Percentiles rank a stretch among this genome's conserved stretches.
Evolutionary conservation across 1,139 yeast species (phyloP).

Genomic region (Yamadazyma jaroonii): DNA sequence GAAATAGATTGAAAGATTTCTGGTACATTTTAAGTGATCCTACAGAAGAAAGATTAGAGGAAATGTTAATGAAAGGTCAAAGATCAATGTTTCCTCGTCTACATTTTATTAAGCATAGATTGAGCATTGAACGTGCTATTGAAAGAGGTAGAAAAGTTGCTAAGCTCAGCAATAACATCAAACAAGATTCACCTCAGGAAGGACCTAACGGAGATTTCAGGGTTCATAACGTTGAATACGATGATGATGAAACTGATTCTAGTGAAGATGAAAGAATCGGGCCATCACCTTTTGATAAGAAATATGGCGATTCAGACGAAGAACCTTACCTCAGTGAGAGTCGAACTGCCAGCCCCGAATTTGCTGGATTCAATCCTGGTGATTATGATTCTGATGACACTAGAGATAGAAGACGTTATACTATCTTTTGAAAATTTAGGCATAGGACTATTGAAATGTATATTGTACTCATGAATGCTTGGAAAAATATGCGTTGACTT

Average conservation of each 20-base stretch:
- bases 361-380: conserved; percentile 2
- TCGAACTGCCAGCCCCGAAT: conserved; percentile 16
- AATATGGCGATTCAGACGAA: conserved; percentile 3
- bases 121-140: conserved; percentile 63
- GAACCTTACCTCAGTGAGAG: conserved; percentile 9
- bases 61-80: conserved; percentile 63
- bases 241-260: conserved; percentile 14
- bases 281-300: conserved; percentile 12
- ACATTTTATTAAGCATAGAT: conserved; percentile 60
- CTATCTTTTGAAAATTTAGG: background rate
- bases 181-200: background rate
- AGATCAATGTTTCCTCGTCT: conserved; percentile 65
- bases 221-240: conserved; percentile 6
- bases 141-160: conserved; percentile 43
- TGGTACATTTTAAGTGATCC: conserved; percentile 71
- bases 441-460: too few species aligned
- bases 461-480: conserved; percentile 4
- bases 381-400: background rate
- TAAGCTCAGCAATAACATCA: conserved; percentile 14
- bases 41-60: conserved; percentile 50
- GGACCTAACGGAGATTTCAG: background rate
- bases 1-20: conserved; percentile 57
- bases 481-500: conserved; percentile 18
- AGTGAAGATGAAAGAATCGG: conserved; percentile 17
- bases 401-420: background rate